Conservation (phyloP, 225 moss, liverwort and hornwort species). For the Physcomitrium patens region DNA sequence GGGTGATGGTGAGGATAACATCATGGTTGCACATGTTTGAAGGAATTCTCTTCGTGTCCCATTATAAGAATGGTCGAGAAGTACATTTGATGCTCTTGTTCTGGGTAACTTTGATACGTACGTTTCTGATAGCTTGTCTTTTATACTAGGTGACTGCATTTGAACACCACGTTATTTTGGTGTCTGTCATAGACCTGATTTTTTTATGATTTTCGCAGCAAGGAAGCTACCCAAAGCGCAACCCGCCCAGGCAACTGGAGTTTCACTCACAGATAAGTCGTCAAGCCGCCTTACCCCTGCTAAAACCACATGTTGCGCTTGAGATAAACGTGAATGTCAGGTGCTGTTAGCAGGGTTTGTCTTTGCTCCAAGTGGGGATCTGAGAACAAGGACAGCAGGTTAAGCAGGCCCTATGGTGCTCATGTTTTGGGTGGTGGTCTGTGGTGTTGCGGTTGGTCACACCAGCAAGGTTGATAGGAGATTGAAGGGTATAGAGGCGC, state of each 20-base stretch:
- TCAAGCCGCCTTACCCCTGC: conserved; percentile 55
- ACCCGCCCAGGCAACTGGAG: conserved; percentile 79
- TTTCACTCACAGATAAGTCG: conserved; percentile 63
- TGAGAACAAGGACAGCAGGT: conserved; percentile 48
- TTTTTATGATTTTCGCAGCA: conserved; percentile 52
- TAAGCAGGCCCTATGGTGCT: conserved; percentile 33
- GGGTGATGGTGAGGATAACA: conserved; percentile 1
- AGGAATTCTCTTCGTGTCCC: too few relatives aligned
- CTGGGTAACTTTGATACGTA: too few relatives aligned
- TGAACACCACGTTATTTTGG: not conserved
- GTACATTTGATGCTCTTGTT: too few relatives aligned
- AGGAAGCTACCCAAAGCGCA: conserved; percentile 93
- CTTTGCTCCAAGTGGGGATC: conserved; percentile 30
- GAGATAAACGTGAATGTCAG: conserved; percentile 19
- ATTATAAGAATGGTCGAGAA: too few relatives aligned
- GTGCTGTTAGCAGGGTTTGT: conserved; percentile 32
- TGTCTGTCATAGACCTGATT: conserved; percentile 6
- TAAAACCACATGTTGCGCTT: conserved; percentile 56
- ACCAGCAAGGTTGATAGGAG: conserved; percentile 22
- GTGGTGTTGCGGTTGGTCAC: conserved; percentile 38
- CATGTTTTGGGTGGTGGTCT: conserved; percentile 23
- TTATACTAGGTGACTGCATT: not conserved
- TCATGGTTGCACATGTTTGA: not conserved
- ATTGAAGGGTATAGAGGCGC: conserved; percentile 24
- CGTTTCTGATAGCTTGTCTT: not conserved